Percentiles rank a stretch among this genome's conserved stretches.
Conservation (phyloP, 73 alveolate species). For the Tetrahymena borealis region DNA sequence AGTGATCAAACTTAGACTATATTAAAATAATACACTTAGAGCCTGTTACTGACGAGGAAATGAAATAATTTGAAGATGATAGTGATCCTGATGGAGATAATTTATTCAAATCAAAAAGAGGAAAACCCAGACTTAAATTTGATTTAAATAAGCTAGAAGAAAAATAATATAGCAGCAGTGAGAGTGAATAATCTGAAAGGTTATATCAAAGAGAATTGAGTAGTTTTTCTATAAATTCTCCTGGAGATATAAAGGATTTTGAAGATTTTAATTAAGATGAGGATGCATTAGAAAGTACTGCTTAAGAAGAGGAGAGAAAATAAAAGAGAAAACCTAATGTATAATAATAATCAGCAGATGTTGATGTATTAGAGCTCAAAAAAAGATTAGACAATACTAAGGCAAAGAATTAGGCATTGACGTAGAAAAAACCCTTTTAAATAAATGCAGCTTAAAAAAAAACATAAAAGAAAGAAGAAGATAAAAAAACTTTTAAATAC, state of each 20-base stretch:
- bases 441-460: not conserved
- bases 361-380: not conserved
- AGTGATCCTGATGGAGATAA: constrained; percentile 31
- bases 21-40: not conserved
- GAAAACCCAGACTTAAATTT: constrained; percentile 28
- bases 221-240: not conserved
- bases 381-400: not conserved
- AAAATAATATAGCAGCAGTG: constrained; percentile 13
- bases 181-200: constrained; percentile 15
- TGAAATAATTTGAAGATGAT: constrained; percentile 9
- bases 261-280: not conserved
- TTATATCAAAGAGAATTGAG: constrained; percentile 12
- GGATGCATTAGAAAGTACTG: not conserved
- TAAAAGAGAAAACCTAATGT: not conserved
- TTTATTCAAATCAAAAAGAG: not conserved
- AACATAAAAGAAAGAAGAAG: not conserved
- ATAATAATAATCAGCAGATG: not conserved
- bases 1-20: not conserved
- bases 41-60: not conserved
- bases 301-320: not conserved
- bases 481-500: not conserved
- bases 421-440: not conserved
- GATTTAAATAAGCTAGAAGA: constrained; percentile 24
- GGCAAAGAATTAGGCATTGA: not conserved
- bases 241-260: not conserved